Conservation (phyloP, 345 rosid species). For the Lepidium didymum region DNA sequence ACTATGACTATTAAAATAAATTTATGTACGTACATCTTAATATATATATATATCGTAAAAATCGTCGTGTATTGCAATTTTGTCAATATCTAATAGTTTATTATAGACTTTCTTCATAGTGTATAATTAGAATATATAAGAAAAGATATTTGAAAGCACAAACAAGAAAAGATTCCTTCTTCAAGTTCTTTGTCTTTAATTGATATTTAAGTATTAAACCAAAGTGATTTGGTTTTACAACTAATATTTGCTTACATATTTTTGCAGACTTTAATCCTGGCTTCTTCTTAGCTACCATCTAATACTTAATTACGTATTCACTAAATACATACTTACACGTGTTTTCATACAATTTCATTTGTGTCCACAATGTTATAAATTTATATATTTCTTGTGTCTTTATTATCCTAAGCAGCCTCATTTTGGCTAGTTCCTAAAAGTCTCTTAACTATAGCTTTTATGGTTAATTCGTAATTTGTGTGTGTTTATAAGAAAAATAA, state of each 20-base stretch:
- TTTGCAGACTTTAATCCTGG: not conserved
- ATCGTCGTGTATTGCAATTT: not conserved
- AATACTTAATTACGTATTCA: not conserved
- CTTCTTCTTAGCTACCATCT: not conserved
- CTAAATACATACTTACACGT: conserved; percentile 4
- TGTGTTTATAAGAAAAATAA: not conserved
- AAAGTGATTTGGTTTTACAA: conserved; percentile 20
- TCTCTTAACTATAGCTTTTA: not conserved
- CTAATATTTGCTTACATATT: conserved; percentile 21
- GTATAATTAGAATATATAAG: conserved; percentile 4
- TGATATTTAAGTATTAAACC: conserved; percentile 7
- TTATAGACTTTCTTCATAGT: not conserved
- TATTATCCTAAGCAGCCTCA: conserved; percentile 20
- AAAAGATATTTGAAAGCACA: conserved; percentile 9
- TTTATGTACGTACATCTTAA: not conserved
- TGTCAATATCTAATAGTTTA: not conserved
- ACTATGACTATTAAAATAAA: too few species aligned
- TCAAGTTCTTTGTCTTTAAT: not conserved
- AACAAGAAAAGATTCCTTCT: conserved; percentile 21
- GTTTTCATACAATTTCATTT: conserved; percentile 2
- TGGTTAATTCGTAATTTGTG: not conserved
- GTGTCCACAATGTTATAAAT: not conserved
- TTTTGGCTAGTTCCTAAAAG: conserved; percentile 10
- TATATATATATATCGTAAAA: not conserved
- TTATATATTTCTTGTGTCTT: not conserved